Evolutionary conservation across 208 protist species (phyloP).

Genomic region (Trichomonas vaginalis): DNA sequence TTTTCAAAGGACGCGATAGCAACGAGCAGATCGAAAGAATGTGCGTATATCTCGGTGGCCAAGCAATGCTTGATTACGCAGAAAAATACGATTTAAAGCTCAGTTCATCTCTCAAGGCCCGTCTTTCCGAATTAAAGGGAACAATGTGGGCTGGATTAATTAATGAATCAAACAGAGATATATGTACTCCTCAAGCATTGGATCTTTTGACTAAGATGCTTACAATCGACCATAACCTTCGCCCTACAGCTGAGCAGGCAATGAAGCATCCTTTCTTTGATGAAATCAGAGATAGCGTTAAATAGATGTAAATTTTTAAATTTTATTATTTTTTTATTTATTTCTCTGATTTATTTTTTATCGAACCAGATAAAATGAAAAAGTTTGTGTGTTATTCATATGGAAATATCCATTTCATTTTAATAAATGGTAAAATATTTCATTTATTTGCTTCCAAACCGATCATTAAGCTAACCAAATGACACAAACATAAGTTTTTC

Average conservation of each 20-base stretch:
- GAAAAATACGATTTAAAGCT: constrained; percentile 82
- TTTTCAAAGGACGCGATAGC: constrained; percentile 89
- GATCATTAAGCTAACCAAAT: too few species aligned
- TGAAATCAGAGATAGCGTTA: constrained; percentile 44
- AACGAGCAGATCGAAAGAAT: constrained; percentile 88
- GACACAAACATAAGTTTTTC: too few species aligned
- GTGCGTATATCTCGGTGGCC: constrained; percentile 71
- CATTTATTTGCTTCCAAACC: too few species aligned
- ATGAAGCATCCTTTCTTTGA: constrained; percentile 95
- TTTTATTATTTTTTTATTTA: too few species aligned
- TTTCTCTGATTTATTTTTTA: too few species aligned
- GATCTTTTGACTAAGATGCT: constrained; percentile 91
- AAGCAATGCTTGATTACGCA: constrained; percentile 21
- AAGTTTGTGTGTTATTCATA: too few species aligned
- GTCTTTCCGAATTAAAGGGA: constrained; percentile 58
- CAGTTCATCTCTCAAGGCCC: constrained; percentile 53
- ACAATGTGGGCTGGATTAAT: constrained; percentile 67
- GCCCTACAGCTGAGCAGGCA: constrained; percentile 85
- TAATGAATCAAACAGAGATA: constrained; percentile 67
- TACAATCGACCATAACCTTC: constrained; percentile 53
- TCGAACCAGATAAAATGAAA: too few species aligned
- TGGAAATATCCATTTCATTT: too few species aligned
- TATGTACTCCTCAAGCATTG: constrained; percentile 78
- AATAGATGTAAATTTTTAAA: too few species aligned
- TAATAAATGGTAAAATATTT: too few species aligned